Conservation (phyloP, 768 basidiomycete species). For the Lentinula sp. region DNA sequence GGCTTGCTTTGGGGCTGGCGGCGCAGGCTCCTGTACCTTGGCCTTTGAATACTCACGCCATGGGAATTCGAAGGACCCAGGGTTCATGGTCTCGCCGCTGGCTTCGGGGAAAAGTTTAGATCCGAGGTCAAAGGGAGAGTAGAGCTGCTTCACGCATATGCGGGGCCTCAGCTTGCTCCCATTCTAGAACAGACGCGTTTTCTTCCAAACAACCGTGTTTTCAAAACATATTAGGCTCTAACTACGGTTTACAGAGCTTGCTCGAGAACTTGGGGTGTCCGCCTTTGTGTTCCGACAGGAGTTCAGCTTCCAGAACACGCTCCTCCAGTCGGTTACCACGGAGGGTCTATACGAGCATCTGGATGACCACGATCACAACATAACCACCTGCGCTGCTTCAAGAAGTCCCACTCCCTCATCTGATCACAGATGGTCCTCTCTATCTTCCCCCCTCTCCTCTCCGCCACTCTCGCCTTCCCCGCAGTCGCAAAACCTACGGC, state of each 20-base stretch:
- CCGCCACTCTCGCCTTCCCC: background rate
- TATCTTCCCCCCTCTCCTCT: background rate
- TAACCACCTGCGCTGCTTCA: background rate
- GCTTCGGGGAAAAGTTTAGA: background rate
- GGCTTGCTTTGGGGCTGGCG: too few relatives aligned
- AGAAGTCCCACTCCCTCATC: background rate
- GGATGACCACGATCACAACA: background rate
- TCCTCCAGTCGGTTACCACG: background rate
- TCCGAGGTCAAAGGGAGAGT: background rate
- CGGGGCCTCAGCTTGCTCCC: too few relatives aligned
- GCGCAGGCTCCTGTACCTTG: background rate
- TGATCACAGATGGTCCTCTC: too few relatives aligned
- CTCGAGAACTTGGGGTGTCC: too few relatives aligned
- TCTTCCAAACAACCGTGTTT: too few relatives aligned
- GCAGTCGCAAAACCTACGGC: background rate
- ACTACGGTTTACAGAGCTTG: too few relatives aligned
- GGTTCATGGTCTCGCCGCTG: too few relatives aligned
- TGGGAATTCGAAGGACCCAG: background rate
- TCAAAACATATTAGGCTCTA: too few relatives aligned
- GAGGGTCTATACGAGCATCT: background rate
- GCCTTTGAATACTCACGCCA: background rate
- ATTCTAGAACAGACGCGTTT: too few relatives aligned
- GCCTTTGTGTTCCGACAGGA: too few relatives aligned
- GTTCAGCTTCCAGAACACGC: background rate
- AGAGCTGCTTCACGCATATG: too few relatives aligned